Evolutionary conservation across 1,139 yeast genomes (phyloP).

Genomic region (Taiozyma onychis): DNA sequence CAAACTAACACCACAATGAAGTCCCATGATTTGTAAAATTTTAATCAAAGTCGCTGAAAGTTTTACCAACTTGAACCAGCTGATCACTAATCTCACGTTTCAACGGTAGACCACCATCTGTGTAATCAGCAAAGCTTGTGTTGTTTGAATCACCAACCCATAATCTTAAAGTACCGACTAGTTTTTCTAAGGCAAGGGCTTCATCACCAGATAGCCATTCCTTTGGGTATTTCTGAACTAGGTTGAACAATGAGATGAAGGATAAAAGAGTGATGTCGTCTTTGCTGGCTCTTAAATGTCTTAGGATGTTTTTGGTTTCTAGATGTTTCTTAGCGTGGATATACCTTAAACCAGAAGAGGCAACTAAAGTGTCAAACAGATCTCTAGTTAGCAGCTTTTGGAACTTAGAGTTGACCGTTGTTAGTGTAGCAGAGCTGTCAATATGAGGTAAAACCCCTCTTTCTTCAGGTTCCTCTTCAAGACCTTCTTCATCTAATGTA

Average conservation of each 20-base stretch:
- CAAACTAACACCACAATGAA: not conserved
- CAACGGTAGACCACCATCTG: slow-evolving; percentile 17
- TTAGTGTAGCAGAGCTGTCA: not conserved
- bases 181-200: slow-evolving; percentile 11
- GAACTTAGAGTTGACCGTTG: slow-evolving; percentile 9
- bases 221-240: slow-evolving; percentile 22
- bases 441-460: slow-evolving; percentile 2
- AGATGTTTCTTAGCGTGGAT: slow-evolving; percentile 12
- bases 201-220: slow-evolving; percentile 17
- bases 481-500: not conserved
- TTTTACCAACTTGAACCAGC: slow-evolving; percentile 19
- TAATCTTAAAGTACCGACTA: slow-evolving; percentile 19
- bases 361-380: slow-evolving; percentile 20
- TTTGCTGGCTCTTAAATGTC: slow-evolving; percentile 14
- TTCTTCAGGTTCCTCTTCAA: slow-evolving; percentile 2
- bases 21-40: not conserved
- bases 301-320: slow-evolving; percentile 14
- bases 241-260: slow-evolving; percentile 21
- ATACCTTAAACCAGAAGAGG: slow-evolving; percentile 20
- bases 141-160: slow-evolving; percentile 23
- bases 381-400: slow-evolving; percentile 19
- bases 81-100: slow-evolving; percentile 24
- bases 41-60: slow-evolving; percentile 15
- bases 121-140: slow-evolving; percentile 16
- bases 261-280: slow-evolving; percentile 20